Evolutionary conservation across 2,329 filamentous ascomycete species (phyloP).

Genomic region (Nemania bipapillata): DNA sequence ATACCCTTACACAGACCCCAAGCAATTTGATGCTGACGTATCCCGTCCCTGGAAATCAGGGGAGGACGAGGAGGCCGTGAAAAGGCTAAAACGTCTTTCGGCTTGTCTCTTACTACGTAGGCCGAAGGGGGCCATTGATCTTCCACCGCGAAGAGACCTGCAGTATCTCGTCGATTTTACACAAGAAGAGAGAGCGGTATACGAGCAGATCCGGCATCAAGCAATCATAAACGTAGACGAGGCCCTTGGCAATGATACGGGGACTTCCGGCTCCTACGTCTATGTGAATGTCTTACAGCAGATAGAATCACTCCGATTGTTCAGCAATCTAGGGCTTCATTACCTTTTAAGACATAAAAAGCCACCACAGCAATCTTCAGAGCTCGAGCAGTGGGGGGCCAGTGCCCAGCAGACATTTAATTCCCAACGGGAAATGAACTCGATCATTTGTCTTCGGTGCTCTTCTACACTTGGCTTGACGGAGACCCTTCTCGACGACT

Average conservation of each 20-base stretch:
- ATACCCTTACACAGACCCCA: slow-evolving; percentile 56
- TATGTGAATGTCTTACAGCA: slow-evolving; percentile 58
- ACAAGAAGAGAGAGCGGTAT: not conserved
- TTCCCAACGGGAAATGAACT: slow-evolving; percentile 45
- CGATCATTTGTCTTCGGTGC: slow-evolving; percentile 49
- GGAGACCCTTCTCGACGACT: slow-evolving; percentile 42
- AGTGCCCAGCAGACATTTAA: slow-evolving; percentile 53
- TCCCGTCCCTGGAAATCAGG: slow-evolving; percentile 54
- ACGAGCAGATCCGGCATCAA: not conserved
- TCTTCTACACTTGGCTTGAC: slow-evolving; percentile 42
- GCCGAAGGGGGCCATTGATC: not conserved
- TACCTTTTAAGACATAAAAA: slow-evolving; percentile 51
- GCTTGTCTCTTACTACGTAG: not conserved
- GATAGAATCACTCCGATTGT: slow-evolving; percentile 58
- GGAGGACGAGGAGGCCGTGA: slow-evolving; percentile 52
- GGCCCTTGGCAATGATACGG: slow-evolving; percentile 33
- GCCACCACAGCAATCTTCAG: not conserved
- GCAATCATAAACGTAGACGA: not conserved
- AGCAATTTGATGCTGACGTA: slow-evolving; percentile 56
- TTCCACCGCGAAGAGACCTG: not conserved
- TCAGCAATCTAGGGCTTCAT: slow-evolving; percentile 59
- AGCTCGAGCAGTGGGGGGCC: slow-evolving; percentile 39
- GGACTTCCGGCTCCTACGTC: not conserved
- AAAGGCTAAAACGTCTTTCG: slow-evolving; percentile 54
- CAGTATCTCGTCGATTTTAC: not conserved